Evolutionary conservation across 2,329 filamentous ascomycete genomes (phyloP).

Genomic region (Colletotrichum coccodes): DNA sequence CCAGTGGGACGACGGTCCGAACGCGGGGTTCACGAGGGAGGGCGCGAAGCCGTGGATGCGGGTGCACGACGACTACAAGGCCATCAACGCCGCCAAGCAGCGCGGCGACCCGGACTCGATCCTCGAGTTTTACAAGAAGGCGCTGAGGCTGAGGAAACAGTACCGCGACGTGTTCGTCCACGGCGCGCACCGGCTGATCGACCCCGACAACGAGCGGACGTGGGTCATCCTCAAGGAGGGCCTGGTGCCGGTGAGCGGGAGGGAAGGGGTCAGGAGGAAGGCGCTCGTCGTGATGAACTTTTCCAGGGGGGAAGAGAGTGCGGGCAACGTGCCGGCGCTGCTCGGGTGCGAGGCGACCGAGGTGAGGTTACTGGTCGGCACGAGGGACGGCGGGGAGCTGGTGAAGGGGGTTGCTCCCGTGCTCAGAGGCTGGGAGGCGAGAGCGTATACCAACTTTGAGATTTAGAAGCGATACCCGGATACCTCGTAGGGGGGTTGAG

Average conservation of each 20-base stretch:
- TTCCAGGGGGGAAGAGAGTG: conserved; percentile 45
- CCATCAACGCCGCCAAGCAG: conserved; percentile 66
- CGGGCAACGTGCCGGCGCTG: conserved; percentile 36
- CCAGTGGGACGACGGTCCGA: conserved; percentile 68
- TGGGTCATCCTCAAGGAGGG: conserved; percentile 65
- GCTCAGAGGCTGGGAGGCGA: conserved; percentile 42
- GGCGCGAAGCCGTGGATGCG: conserved; percentile 72
- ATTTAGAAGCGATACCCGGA: conserved; percentile 1
- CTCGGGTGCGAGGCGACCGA: conserved; percentile 37
- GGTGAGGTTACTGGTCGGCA: conserved; percentile 40
- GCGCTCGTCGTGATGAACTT: conserved; percentile 59
- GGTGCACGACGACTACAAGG: conserved; percentile 66
- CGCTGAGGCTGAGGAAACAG: conserved; percentile 61
- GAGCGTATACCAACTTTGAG: conserved; percentile 38
- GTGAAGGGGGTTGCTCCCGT: conserved; percentile 10
- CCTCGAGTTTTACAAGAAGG: conserved; percentile 67
- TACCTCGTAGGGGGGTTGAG: background rate
- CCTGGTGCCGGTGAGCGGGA: conserved; percentile 22
- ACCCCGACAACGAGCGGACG: conserved; percentile 60
- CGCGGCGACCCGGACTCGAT: conserved; percentile 57
- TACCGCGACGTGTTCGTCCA: conserved; percentile 70
- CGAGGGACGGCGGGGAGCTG: conserved; percentile 22
- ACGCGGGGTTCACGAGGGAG: conserved; percentile 69
- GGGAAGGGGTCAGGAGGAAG: conserved; percentile 36
- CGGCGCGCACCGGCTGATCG: conserved; percentile 66